Evolutionary conservation across 805 yeast species (phyloP), one percentile per base, ranked within the genome.

Genomic region (Yamadazyma takamatsuzukensis): DNA sequence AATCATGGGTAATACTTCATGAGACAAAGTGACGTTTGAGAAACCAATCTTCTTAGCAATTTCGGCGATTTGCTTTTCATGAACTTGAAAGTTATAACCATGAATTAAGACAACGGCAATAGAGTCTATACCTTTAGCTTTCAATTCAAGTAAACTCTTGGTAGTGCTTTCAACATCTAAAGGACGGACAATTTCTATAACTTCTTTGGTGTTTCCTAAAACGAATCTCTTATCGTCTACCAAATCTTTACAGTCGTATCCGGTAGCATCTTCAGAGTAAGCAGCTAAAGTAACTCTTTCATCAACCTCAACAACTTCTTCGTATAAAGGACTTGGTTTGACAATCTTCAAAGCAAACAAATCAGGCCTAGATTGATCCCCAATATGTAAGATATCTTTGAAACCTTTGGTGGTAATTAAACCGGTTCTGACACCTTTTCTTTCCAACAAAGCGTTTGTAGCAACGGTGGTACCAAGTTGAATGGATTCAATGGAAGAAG

Each of bases 1-100:
- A 45, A 86, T 80, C 87, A 83, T 82, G 7, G 95, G 93, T 24
- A 83, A 74, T 7, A 84, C 61, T 45, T 78, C 71, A 15, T 77
- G 72, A 0, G 90, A 82, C 9, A 83, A 61, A 0, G 90, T 80
- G 21, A 85, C 67, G 49, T 82, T 80, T 2, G 60, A 49, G 51
- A 85, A 85, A 1, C 95, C 95, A 11, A 83, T 50, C 36, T 72
- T 67, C 16, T 57, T 36, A 0, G 95, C 95, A 23, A 81, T 61
- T 17, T 38, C 36, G 12, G 47, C 53, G 5, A 44, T 43, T 13
- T 25, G 17, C 24, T 33, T 39, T 54, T 86, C 95, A 49, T 85
- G 95, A 7, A 68, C 69, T 3, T 83, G 83, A 53, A 51, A 85
- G 5, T 85, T 80, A 52, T 80, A 86, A 0, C 88, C 74, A 49